Evolutionary conservation across 2,329 filamentous ascomycete genomes (phyloP), one percentile per base, ranked within the genome.

Genomic region (Claviceps sp.): DNA sequence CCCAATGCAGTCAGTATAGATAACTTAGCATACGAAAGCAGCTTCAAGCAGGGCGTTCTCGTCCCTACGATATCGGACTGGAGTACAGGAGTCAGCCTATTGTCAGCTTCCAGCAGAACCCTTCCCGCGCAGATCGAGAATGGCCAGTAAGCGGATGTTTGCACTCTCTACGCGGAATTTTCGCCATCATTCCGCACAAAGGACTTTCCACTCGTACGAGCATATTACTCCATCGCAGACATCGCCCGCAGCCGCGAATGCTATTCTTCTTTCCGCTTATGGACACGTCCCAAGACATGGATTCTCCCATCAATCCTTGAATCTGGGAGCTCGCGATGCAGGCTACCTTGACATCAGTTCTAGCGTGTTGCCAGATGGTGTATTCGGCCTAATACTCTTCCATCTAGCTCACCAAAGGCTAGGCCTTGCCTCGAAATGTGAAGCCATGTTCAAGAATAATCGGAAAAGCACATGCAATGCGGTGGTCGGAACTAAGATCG

Each of bases 311-410:
- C 74, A 79, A 20, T 75, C 90, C 0, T 76, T 98, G 9, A 78
- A 79, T 44, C 77, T 86, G 22, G 93, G 91, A 55, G 88, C 88
- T 54, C 82, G 82, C 61, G 88, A 95, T 61, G 82, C 83, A 17
- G 89, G 90, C 45, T 95, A 91, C 65, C 81, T 88, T 50, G 87
- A 93, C 63, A 88, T 91, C 53, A 90, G 87, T 53, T 81, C 86
- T 9, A 90, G 88, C 62, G 72, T 96, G 20, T 81, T 98, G 52
- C 82, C 88, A 1, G 77, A 83, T 43, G 88, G 87, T 7, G 78
- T 83, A 22, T 95, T 95, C 69, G 84, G 86, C 59, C 75, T 98
- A 29, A 82, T 97, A 58, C 77, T 78, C 39, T 94, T 84, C 65
- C 84, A 94, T 64, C 76, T 94, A 14, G 75, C 83, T 45, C 80